Percentiles rank a stretch among this genome's conserved stretches.
phyloP scores from a whole-genome alignment of 345 rosid species.

The Cochlearia excelsa region DNA sequence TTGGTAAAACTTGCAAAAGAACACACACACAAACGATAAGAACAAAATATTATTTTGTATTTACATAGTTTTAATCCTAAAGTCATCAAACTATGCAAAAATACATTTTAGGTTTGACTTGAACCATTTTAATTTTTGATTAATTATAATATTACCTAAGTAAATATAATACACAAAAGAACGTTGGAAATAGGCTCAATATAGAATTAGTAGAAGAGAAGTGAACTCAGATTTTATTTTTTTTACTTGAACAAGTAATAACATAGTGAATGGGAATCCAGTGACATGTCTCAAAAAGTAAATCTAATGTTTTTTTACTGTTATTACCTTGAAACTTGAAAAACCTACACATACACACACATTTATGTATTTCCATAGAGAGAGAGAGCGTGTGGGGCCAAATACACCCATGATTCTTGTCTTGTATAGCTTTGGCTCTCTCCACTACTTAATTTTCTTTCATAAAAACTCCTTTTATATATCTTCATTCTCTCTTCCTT shows the following conservation, averaged over 20 bases:
- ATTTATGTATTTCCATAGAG: neutral
- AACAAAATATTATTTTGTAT: too few species aligned
- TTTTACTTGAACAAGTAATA: constrained; percentile 36
- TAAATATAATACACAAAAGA: constrained; percentile 16
- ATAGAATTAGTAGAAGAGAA: constrained; percentile 20
- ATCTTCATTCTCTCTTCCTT: constrained; percentile 31
- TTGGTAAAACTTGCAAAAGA: too few species aligned
- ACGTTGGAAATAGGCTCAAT: constrained; percentile 31
- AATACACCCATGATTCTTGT: constrained; percentile 39
- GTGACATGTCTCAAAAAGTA: constrained; percentile 42
- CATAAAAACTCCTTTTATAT: constrained; percentile 29
- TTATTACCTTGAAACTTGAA: constrained; percentile 37
- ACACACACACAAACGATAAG: too few species aligned
- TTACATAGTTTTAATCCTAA: too few species aligned
- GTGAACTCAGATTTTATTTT: constrained; percentile 10
- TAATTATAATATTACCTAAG: neutral
- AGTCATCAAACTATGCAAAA: too few species aligned
- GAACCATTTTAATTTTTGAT: neutral
- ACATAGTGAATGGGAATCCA: constrained; percentile 36
- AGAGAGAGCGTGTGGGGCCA: constrained; percentile 23
- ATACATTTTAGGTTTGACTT: too few species aligned
- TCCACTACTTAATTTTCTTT: constrained; percentile 35
- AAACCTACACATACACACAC: constrained; percentile 4
- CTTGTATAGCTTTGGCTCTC: constrained; percentile 34
- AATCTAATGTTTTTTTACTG: constrained; percentile 33